phyloP scores from a whole-genome alignment of 2,329 filamentous ascomycete species.

The Paracoccidioides brasiliensis region DNA sequence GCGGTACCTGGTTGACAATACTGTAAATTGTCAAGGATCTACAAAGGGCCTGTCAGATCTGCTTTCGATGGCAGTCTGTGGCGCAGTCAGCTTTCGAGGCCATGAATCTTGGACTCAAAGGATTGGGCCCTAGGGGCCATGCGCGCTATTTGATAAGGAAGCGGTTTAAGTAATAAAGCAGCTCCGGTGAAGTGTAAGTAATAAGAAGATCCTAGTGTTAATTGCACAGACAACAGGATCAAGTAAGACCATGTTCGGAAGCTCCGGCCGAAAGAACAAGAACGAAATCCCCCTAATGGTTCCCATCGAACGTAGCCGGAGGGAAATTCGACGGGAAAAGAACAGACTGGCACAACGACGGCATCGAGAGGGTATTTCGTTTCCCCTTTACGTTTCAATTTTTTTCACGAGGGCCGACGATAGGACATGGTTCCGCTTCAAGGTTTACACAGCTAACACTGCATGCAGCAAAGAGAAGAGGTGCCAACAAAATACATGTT shows the following conservation, averaged over 20 bases:
- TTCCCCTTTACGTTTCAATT: background rate
- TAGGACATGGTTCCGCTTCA: background rate
- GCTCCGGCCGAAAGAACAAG: background rate
- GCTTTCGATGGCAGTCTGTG: background rate
- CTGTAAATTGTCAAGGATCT: background rate
- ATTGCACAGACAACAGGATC: background rate
- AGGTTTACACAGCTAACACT: background rate
- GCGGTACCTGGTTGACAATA: background rate
- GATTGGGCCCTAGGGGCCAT: background rate
- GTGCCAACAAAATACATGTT: background rate
- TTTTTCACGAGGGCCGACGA: background rate
- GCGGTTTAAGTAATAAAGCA: background rate
- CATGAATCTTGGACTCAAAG: background rate
- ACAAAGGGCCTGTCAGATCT: background rate
- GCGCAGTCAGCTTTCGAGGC: background rate
- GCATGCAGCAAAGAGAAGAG: background rate
- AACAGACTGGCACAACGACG: background rate
- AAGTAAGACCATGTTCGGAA: background rate
- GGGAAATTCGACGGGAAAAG: conserved; percentile 1
- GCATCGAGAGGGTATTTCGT: background rate
- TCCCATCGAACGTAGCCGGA: background rate
- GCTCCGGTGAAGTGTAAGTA: background rate
- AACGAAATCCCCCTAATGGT: background rate
- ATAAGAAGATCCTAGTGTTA: background rate
- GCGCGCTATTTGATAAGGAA: background rate